Conservation (phyloP, 805 yeast genomes). For the Suhomyces sp. region DNA sequence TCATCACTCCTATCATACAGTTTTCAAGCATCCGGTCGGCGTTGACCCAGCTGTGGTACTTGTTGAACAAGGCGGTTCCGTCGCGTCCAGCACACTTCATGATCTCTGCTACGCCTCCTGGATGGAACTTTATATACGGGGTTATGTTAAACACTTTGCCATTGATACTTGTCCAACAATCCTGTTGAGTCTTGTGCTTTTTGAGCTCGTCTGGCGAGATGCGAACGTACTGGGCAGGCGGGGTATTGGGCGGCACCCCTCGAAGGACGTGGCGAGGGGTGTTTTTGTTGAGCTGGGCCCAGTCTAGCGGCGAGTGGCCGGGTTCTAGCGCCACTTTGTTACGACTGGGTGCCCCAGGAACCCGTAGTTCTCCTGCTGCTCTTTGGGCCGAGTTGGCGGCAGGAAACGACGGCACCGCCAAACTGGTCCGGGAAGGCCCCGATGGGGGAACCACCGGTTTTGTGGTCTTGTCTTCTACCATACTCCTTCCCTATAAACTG, state of each 20-base stretch:
- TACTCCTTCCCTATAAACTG: background rate
- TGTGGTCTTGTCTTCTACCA: background rate
- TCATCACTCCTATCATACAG: slow-evolving; percentile 66
- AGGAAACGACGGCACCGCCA: slow-evolving; percentile 19
- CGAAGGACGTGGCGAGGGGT: slow-evolving; percentile 47
- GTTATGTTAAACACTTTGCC: slow-evolving; percentile 87
- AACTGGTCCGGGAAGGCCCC: background rate
- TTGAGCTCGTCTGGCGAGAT: slow-evolving; percentile 57
- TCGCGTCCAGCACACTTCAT: slow-evolving; percentile 81
- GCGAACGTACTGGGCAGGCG: slow-evolving; percentile 49
- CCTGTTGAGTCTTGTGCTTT: slow-evolving; percentile 56
- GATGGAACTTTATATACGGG: slow-evolving; percentile 80
- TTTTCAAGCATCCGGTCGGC: slow-evolving; percentile 75
- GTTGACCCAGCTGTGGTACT: slow-evolving; percentile 74
- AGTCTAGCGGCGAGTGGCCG: slow-evolving; percentile 83
- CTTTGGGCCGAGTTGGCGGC: slow-evolving; percentile 38
- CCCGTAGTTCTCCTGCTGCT: slow-evolving; percentile 14
- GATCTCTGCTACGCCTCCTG: slow-evolving; percentile 84
- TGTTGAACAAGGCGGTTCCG: slow-evolving; percentile 71
- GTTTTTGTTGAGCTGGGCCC: slow-evolving; percentile 62
- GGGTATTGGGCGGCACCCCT: slow-evolving; percentile 49
- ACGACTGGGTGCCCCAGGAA: slow-evolving; percentile 14
- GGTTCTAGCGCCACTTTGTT: slow-evolving; percentile 64
- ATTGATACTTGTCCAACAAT: slow-evolving; percentile 82
- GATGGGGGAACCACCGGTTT: background rate